These are phyloP conservation scores for Cyberlindnera mycetangii DNA, from an alignment of 805 yeast species.

Conservation along the genomic window DNA sequence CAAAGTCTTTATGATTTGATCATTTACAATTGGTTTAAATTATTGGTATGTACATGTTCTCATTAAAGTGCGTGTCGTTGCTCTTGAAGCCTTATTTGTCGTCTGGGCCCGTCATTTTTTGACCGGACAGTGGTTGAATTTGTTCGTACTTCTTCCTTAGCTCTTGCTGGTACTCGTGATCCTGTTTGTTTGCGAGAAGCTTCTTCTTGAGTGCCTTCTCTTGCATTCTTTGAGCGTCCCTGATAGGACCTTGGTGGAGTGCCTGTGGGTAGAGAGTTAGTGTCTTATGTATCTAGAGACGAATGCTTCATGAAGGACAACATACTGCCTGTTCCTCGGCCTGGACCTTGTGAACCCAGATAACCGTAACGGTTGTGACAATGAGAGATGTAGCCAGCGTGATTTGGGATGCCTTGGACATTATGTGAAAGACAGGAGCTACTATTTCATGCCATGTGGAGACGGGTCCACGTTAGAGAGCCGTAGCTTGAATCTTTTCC, in stretches of 20 bases:
- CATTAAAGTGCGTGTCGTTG: not conserved
- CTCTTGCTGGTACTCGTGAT: conserved; percentile 62
- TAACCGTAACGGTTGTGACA: conserved; percentile 55
- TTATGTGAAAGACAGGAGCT: not conserved
- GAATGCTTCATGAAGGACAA: conserved; percentile 14
- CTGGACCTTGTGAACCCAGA: conserved; percentile 71
- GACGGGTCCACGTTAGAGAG: not conserved
- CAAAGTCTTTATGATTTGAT: not conserved
- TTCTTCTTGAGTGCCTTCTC: conserved; percentile 33
- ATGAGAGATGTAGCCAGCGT: conserved; percentile 61
- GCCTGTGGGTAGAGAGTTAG: conserved; percentile 36
- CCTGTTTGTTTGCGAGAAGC: conserved; percentile 49
- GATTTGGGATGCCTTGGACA: conserved; percentile 80
- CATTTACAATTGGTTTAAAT: not conserved
- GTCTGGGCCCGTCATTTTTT: conserved; percentile 42
- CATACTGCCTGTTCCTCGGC: conserved; percentile 60
- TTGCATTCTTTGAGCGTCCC: conserved; percentile 59
- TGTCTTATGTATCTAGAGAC: not conserved
- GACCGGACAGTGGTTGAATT: conserved; percentile 62
- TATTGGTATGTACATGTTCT: not conserved
- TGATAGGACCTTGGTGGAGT: conserved; percentile 78
- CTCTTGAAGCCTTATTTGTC: conserved; percentile 10
- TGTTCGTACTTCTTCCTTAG: conserved; percentile 54
- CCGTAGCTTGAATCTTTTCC: not conserved
- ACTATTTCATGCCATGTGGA: not conserved